A percentile compares a stretch with the other conserved stretches of the same genome.
Evolutionary conservation across 345 rosid genomes (phyloP).

Genomic region (Eucalyptus fibrosa): DNA sequence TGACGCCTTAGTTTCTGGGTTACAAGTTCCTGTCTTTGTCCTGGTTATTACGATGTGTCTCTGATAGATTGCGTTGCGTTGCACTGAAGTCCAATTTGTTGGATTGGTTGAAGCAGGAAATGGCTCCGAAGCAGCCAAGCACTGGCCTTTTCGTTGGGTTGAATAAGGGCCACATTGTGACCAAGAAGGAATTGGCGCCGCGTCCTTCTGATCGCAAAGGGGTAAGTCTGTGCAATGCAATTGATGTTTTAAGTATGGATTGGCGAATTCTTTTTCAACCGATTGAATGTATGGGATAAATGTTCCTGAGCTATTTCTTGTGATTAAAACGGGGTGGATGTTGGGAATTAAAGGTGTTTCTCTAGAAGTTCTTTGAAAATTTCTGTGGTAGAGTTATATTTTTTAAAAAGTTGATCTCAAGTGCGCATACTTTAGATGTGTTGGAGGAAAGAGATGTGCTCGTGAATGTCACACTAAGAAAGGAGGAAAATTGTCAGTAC

Average conservation of each 20-base stretch:
- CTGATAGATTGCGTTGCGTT: neutral
- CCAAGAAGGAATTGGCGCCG: slow-evolving; percentile 41
- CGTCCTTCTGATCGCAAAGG: slow-evolving; percentile 51
- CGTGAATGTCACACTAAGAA: neutral
- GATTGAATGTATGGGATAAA: neutral
- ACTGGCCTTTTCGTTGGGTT: slow-evolving; percentile 53
- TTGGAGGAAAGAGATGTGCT: neutral
- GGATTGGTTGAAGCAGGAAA: slow-evolving; percentile 4
- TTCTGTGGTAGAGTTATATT: neutral
- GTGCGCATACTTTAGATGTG: neutral
- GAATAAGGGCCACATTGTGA: slow-evolving; percentile 54
- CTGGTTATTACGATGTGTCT: neutral
- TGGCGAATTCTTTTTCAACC: neutral
- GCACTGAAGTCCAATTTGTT: neutral
- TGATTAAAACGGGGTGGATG: neutral
- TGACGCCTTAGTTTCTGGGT: neutral
- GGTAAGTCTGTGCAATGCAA: slow-evolving; percentile 7
- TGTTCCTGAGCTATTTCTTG: neutral
- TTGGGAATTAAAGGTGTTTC: neutral
- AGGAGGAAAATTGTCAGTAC: neutral
- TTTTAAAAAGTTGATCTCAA: neutral
- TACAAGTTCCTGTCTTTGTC: neutral
- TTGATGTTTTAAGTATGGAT: neutral
- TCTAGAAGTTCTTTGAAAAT: neutral
- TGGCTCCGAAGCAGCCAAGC: slow-evolving; percentile 45